Evolutionary conservation across 2,329 filamentous ascomycete species (phyloP).

Genomic region (Clathrospora elynae): DNA sequence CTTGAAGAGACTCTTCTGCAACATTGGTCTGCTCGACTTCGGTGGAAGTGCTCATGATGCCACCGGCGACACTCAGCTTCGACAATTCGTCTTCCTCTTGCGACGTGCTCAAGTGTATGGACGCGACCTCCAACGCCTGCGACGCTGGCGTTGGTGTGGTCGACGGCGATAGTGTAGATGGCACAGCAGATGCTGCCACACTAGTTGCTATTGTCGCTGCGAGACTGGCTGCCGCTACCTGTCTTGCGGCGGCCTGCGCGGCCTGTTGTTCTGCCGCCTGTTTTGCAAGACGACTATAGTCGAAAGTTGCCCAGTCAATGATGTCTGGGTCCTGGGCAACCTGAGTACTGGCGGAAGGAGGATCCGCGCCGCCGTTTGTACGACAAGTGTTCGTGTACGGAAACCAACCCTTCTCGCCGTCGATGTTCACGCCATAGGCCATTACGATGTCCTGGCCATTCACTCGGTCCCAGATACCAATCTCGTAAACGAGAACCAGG

Average conservation of each 20-base stretch:
- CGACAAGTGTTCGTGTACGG: conserved; percentile 8
- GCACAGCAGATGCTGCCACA: neutral
- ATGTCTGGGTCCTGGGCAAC: neutral
- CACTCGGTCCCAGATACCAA: neutral
- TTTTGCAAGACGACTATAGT: conserved; percentile 5
- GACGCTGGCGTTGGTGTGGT: neutral
- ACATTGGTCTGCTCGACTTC: too few relatives aligned
- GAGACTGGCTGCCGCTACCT: neutral
- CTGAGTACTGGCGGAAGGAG: neutral
- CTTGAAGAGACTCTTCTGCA: too few relatives aligned
- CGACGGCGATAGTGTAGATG: too few relatives aligned
- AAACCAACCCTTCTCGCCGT: conserved; percentile 11
- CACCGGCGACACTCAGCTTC: neutral
- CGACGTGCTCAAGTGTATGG: neutral
- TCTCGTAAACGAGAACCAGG: neutral
- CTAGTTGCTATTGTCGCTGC: neutral
- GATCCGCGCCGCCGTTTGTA: conserved; percentile 9
- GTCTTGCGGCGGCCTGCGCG: neutral
- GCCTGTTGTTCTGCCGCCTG: conserved; percentile 1
- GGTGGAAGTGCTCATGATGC: too few relatives aligned
- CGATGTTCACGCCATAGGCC: conserved; percentile 5
- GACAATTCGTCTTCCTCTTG: neutral
- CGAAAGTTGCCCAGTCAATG: conserved; percentile 8
- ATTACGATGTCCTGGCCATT: neutral
- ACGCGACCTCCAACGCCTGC: neutral